A percentile compares a stretch with the other conserved stretches of the same genome.
Conservation (phyloP, 2,329 filamentous ascomycete genomes). For the Ophiostoma sp. region DNA sequence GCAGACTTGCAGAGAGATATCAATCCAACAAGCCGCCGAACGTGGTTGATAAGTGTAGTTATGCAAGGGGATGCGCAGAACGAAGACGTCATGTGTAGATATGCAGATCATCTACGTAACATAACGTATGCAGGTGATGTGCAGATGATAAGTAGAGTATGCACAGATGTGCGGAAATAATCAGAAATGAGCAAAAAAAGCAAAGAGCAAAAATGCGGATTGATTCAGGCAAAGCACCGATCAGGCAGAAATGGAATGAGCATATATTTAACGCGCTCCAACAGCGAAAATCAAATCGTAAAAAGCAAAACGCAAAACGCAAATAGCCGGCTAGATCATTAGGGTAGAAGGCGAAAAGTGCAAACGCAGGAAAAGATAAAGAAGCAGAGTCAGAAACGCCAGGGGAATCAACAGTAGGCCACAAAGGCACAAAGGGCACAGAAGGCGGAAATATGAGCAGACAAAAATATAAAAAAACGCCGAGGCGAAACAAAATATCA, state of each 20-base stretch:
- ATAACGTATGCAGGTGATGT: not conserved
- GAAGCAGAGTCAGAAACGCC: not conserved
- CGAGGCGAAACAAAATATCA: too few species aligned
- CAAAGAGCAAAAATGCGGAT: not conserved
- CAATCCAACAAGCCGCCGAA: too few species aligned
- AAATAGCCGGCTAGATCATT: not conserved
- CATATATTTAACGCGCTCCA: not conserved
- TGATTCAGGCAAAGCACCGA: not conserved
- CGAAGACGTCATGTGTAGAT: not conserved
- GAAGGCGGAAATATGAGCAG: not conserved
- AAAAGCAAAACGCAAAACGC: too few species aligned
- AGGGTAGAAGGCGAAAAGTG: not conserved
- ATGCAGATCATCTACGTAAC: not conserved
- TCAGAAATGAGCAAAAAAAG: too few species aligned
- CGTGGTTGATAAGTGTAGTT: not conserved
- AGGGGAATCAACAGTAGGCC: conserved; percentile 2
- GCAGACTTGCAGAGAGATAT: not conserved
- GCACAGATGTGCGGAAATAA: not conserved
- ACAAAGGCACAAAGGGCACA: not conserved
- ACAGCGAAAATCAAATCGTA: not conserved
- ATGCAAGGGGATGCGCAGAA: not conserved
- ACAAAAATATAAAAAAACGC: not conserved
- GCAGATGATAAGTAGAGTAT: not conserved
- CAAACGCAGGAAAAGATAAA: not conserved
- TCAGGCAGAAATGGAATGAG: not conserved